Conservation (phyloP, 108 stramenopile genomes). For the Nitzschia inconspicua region DNA sequence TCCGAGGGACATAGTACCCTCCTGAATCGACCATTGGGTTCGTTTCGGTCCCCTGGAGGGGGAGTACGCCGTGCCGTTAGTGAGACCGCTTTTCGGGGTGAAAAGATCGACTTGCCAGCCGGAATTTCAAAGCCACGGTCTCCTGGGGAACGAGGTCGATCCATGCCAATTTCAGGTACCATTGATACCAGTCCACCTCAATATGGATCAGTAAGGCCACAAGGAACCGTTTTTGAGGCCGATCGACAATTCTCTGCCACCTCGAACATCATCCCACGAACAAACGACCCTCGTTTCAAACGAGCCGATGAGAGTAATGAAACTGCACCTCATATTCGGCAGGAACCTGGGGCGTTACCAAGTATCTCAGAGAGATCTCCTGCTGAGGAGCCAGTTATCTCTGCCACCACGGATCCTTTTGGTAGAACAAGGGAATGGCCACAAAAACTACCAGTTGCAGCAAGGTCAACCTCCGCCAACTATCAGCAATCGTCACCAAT, state of each 20-base stretch:
- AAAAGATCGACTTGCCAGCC: constrained; percentile 1
- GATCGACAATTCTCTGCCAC: not conserved
- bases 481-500: not conserved
- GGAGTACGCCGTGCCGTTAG: constrained; percentile 4
- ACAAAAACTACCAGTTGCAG: not conserved
- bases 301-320: not conserved
- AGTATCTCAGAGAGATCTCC: not conserved
- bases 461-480: not conserved
- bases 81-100: constrained; percentile 3
- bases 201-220: not conserved
- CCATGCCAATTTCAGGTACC: not conserved
- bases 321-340: not conserved
- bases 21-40: not conserved
- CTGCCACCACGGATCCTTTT: not conserved
- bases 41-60: constrained; percentile 5
- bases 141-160: not conserved
- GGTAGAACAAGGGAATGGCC: constrained; percentile 6
- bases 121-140: not conserved
- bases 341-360: not conserved
- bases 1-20: not conserved
- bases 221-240: not conserved
- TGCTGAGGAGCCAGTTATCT: not conserved
- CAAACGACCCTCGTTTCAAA: constrained; percentile 3
- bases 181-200: not conserved
- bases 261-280: not conserved